Conservation (phyloP, 2,329 filamentous ascomycete genomes). For the Ascochyta koolunga region DNA sequence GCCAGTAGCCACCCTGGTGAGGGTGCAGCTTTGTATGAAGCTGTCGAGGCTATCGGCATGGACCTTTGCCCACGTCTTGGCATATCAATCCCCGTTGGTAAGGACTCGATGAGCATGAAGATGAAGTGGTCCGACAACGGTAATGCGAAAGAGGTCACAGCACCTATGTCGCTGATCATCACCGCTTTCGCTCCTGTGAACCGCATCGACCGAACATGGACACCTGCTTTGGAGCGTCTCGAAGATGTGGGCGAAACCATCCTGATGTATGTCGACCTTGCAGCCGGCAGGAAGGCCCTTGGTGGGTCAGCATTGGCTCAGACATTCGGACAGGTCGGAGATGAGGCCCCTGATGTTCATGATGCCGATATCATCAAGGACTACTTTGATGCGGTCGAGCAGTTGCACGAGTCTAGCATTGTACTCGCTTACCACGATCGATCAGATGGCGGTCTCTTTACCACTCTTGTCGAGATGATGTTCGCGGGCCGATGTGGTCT, state of each 20-base stretch:
- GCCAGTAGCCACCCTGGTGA: conserved; percentile 93
- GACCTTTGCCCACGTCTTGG: conserved; percentile 89
- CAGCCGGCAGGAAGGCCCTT: conserved; percentile 77
- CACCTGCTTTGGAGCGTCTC: conserved; percentile 79
- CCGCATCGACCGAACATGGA: conserved; percentile 88
- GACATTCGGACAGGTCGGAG: conserved; percentile 82
- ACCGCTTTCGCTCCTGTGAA: conserved; percentile 87
- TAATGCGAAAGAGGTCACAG: conserved; percentile 82
- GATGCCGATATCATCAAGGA: conserved; percentile 82
- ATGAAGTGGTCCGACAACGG: conserved; percentile 78
- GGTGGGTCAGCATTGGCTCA: conserved; percentile 93
- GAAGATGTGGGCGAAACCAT: conserved; percentile 90
- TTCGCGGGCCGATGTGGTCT: conserved; percentile 92
- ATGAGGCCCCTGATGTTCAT: conserved; percentile 84
- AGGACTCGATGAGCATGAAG: conserved; percentile 99
- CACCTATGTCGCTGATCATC: conserved; percentile 88
- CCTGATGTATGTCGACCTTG: conserved; percentile 89
- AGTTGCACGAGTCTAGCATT: conserved; percentile 68
- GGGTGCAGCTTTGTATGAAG: conserved; percentile 89
- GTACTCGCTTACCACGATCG: conserved; percentile 95
- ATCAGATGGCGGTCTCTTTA: conserved; percentile 90
- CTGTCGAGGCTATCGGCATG: conserved; percentile 90
- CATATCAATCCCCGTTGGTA: conserved; percentile 93
- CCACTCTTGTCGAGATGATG: conserved; percentile 95
- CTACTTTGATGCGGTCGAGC: conserved; percentile 85